phyloP scores from a whole-genome alignment of 345 rosid genomes.

The Hevea brasiliensis region DNA sequence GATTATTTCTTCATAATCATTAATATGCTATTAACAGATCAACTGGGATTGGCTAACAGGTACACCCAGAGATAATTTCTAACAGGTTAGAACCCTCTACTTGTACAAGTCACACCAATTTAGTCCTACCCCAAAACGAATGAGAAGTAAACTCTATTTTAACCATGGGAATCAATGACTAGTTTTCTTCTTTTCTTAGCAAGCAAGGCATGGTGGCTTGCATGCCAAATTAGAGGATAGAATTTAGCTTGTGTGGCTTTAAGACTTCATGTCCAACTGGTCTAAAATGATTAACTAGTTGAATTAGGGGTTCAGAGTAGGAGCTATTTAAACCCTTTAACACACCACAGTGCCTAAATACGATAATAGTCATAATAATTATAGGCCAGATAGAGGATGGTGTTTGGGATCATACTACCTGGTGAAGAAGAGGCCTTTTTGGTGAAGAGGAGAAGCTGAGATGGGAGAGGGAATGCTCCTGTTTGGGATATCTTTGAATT shows the following conservation, averaged over 20 bases:
- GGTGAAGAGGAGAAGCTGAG: conserved; percentile 89
- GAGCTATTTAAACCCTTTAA: no score
- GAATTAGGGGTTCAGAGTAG: no score
- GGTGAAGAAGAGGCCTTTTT: conserved; percentile 94
- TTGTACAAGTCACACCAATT: no score
- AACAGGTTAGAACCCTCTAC: neutral
- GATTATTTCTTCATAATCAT: neutral
- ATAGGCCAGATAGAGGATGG: neutral
- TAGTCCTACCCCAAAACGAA: no score
- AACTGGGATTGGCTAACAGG: neutral
- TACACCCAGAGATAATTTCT: neutral
- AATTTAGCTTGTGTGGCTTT: neutral
- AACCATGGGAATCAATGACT: neutral
- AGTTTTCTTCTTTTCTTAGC: no score
- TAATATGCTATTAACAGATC: neutral
- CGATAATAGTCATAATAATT: neutral
- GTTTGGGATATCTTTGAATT: conserved; percentile 78
- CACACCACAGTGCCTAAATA: no score
- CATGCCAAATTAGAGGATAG: neutral
- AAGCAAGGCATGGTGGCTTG: neutral
- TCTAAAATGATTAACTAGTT: no score
- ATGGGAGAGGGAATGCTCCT: conserved; percentile 96
- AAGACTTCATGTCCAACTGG: no score
- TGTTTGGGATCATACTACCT: conserved; percentile 32
- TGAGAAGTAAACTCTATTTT: no score